Evolutionary conservation across 192 early-diverging fungal genomes (phyloP).

Genomic region (Umbelopsis isabellina): DNA sequence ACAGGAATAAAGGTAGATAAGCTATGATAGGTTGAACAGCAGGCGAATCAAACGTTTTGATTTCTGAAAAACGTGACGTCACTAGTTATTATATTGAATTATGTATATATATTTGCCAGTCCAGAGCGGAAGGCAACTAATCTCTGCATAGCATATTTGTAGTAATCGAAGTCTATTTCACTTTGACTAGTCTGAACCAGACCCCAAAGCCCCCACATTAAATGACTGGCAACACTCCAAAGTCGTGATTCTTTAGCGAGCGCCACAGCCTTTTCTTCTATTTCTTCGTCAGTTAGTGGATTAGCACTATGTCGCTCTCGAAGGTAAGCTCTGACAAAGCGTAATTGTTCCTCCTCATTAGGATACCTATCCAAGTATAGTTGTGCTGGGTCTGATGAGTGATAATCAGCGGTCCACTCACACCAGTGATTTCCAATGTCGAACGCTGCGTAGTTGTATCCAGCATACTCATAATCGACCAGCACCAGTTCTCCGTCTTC

Average conservation of each 20-base stretch:
- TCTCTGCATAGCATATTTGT: conserved; percentile 62
- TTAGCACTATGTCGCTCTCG: neutral
- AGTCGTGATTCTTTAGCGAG: conserved; percentile 45
- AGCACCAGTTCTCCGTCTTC: conserved; percentile 63
- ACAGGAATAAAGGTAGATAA: conserved; percentile 40
- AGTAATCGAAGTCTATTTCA: conserved; percentile 80
- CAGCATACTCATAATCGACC: conserved; percentile 83
- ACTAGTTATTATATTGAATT: conserved; percentile 22
- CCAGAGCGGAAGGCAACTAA: conserved; percentile 48
- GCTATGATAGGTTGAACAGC: conserved; percentile 19
- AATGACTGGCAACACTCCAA: conserved; percentile 54
- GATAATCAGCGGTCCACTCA: conserved; percentile 87
- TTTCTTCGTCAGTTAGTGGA: neutral
- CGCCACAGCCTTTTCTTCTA: conserved; percentile 22
- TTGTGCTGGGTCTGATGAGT: conserved; percentile 47
- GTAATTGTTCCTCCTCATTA: conserved; percentile 49
- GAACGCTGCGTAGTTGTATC: conserved; percentile 75
- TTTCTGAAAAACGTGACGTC: conserved; percentile 30
- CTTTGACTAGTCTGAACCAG: conserved; percentile 72
- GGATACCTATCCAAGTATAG: conserved; percentile 58
- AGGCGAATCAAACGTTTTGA: conserved; percentile 26
- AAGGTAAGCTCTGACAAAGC: conserved; percentile 72
- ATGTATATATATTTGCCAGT: conserved; percentile 2
- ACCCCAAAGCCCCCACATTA: conserved; percentile 83
- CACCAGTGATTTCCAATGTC: conserved; percentile 86